phyloP scores from a whole-genome alignment of 495 filamentous ascomycete genomes.

The Xylaria grammica region DNA sequence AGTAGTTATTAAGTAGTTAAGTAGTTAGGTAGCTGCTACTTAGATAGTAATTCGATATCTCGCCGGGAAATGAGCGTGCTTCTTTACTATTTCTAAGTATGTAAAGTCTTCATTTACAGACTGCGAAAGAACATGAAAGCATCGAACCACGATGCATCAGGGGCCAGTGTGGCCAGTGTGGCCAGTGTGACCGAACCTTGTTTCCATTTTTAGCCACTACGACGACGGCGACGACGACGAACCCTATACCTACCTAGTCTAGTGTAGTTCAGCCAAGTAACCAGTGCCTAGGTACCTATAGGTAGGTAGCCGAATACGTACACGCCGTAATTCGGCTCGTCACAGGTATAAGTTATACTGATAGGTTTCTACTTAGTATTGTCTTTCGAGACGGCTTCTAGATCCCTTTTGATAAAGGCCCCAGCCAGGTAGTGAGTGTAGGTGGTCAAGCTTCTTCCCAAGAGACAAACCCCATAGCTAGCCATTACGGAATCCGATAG shows the following conservation, averaged over 20 bases:
- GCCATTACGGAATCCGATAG: not conserved
- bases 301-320: too few species aligned
- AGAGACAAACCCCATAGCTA: not conserved
- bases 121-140: not conserved
- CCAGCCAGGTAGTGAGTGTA: not conserved
- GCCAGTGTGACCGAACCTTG: not conserved
- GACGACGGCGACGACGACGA: not conserved
- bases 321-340: too few species aligned
- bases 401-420: not conserved
- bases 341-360: too few species aligned
- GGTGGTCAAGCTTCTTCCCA: not conserved
- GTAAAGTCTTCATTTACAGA: too few species aligned
- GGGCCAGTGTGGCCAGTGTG: too few species aligned
- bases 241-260: not conserved
- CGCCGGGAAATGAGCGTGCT: too few species aligned
- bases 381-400: conserved; percentile 14
- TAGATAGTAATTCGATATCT: too few species aligned
- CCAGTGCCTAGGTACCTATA: too few species aligned
- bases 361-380: not conserved
- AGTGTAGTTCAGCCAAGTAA: not conserved
- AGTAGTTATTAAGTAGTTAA: too few species aligned
- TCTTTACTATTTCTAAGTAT: too few species aligned
- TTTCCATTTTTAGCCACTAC: conserved; percentile 18
- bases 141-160: not conserved
- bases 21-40: too few species aligned